phyloP scores from a whole-genome alignment of 352 stramenopile species.

The Phytophthora colocasiae region DNA sequence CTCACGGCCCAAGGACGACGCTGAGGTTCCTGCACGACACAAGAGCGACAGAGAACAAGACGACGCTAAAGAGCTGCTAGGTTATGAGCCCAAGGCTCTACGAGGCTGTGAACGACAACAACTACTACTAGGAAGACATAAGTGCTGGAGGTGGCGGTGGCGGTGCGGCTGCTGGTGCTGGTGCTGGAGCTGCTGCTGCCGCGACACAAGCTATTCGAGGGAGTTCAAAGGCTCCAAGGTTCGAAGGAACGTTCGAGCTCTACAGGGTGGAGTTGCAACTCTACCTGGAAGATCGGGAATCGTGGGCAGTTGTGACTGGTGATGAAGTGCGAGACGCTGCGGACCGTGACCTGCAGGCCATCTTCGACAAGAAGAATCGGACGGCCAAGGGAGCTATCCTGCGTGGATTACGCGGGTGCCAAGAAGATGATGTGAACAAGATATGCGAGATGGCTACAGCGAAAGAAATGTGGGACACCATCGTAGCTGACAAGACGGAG shows the following conservation, averaged over 20 bases:
- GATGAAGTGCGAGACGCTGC: not conserved
- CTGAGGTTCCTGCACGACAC: no score
- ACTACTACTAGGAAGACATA: no score
- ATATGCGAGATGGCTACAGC: not conserved
- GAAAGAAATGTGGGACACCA: not conserved
- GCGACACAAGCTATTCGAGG: no score
- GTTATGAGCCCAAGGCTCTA: no score
- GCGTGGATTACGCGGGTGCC: not conserved
- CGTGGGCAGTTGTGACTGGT: not conserved
- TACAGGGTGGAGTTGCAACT: slow-evolving; percentile 15
- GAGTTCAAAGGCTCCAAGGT: no score
- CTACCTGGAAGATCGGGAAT: slow-evolving; percentile 9
- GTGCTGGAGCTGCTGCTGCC: no score
- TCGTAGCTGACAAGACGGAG: not conserved
- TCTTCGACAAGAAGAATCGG: slow-evolving; percentile 5
- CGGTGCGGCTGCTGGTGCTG: no score
- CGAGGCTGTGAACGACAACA: no score
- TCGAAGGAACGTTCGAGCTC: slow-evolving; percentile 16
- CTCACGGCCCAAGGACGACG: no score
- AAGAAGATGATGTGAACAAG: not conserved
- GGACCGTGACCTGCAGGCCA: not conserved
- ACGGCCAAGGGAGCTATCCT: slow-evolving; percentile 4
- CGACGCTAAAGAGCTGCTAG: no score
- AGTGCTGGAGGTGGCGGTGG: no score
- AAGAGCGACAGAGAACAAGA: no score